These are phyloP conservation scores for Trypanosoma scelopori DNA, from an alignment of 208 protist genomes.

Conservation along the genomic window DNA sequence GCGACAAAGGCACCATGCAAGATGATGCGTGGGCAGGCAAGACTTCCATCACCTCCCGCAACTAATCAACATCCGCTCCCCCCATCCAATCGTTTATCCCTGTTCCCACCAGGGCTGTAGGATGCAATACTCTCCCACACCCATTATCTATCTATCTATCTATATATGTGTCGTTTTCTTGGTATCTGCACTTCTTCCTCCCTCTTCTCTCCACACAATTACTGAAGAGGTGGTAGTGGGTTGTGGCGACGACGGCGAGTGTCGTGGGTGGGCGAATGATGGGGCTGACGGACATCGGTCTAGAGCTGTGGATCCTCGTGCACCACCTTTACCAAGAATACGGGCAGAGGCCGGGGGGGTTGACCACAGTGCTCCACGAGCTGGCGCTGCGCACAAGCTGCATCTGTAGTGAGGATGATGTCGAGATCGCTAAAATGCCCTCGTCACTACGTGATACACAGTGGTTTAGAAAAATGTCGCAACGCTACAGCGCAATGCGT, in stretches of 20 bases:
- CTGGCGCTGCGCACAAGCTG: conserved; percentile 49
- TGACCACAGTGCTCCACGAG: conserved; percentile 38
- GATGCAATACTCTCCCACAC: too few species aligned
- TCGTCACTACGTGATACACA: conserved; percentile 26
- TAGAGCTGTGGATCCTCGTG: conserved; percentile 65
- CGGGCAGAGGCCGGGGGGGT: neutral
- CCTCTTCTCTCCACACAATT: conserved; percentile 2
- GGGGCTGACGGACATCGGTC: conserved; percentile 46
- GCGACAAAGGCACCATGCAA: conserved; percentile 32
- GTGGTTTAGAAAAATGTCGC: conserved; percentile 59
- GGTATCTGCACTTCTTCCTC: neutral
- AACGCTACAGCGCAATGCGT: conserved; percentile 38
- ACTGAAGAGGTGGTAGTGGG: too few species aligned
- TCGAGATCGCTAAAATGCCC: conserved; percentile 2
- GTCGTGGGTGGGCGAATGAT: neutral
- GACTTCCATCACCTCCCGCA: too few species aligned
- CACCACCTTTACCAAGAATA: conserved; percentile 61
- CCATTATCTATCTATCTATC: neutral
- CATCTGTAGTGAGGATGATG: conserved; percentile 9
- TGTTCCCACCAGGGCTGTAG: too few species aligned
- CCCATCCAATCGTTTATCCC: too few species aligned
- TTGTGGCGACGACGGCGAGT: neutral
- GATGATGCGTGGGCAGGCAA: neutral
- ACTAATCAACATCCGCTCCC: too few species aligned
- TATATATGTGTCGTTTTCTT: neutral